These are phyloP conservation scores for Rhodotorula sp. DNA, from an alignment of 1,284 basidiomycete species.

Conservation along the genomic window DNA sequence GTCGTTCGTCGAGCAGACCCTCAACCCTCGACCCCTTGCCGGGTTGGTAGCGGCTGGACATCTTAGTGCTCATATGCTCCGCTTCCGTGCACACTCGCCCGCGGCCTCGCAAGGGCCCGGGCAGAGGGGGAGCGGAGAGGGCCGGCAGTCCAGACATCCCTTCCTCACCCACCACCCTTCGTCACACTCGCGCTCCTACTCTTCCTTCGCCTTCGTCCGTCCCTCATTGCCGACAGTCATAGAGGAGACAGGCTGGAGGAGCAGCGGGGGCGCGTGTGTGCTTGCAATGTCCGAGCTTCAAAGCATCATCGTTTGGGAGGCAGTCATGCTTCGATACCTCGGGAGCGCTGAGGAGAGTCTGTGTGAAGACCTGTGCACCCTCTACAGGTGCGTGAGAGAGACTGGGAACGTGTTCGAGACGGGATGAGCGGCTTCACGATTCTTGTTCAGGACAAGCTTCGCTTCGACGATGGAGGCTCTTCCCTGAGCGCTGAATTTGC, in stretches of 20 bases:
- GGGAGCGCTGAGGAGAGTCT: too few species aligned
- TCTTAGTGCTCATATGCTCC: slow-evolving; percentile 30
- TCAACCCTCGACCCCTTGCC: slow-evolving; percentile 27
- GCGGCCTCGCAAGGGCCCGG: slow-evolving; percentile 29
- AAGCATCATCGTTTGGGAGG: too few species aligned
- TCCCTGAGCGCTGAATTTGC: too few species aligned
- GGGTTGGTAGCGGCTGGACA: slow-evolving; percentile 27
- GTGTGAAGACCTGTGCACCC: too few species aligned
- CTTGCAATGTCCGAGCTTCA: too few species aligned
- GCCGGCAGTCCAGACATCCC: slow-evolving; percentile 32
- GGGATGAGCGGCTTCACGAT: too few species aligned
- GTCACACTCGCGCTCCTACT: background rate
- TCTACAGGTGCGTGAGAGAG: too few species aligned
- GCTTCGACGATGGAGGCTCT: too few species aligned
- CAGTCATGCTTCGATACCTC: too few species aligned
- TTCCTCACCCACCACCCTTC: background rate
- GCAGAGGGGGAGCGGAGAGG: slow-evolving; percentile 27
- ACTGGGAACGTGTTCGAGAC: too few species aligned
- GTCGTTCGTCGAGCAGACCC: slow-evolving; percentile 26
- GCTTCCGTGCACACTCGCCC: slow-evolving; percentile 14
- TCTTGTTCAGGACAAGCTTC: too few species aligned
- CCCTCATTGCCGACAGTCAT: background rate
- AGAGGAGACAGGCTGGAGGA: background rate
- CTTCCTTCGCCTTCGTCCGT: background rate
- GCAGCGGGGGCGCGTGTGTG: too few species aligned